phyloP scores from a whole-genome alignment of 176 grass and related monocot genomes.

The Paspalum notatum region DNA sequence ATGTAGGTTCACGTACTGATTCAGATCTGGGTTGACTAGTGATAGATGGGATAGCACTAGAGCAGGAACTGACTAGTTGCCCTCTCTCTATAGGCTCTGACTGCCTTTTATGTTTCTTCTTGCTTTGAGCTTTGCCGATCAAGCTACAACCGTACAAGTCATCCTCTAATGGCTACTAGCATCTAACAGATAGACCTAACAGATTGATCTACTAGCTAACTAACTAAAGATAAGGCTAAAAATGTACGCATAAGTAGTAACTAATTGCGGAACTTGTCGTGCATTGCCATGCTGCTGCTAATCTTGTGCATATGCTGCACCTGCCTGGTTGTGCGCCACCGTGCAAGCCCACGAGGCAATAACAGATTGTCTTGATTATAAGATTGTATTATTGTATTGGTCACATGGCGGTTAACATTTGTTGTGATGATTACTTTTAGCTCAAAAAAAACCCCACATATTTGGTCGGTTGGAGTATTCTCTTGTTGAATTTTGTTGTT shows the following conservation, averaged over 20 bases:
- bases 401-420: constrained; percentile 8
- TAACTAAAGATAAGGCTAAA: not conserved
- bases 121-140: not conserved
- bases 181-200: not conserved
- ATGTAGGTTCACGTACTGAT: too few species aligned
- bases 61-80: not conserved
- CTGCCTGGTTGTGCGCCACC: not conserved
- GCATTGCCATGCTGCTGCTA: not conserved
- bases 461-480: not conserved
- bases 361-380: not conserved
- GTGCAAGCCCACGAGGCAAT: not conserved
- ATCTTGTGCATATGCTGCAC: not conserved
- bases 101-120: not conserved
- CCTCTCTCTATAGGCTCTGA: not conserved
- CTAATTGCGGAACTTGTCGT: not conserved
- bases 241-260: too few species aligned
- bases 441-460: not conserved
- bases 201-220: not conserved
- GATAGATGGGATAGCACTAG: too few species aligned
- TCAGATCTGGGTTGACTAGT: not conserved
- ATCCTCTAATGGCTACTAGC: not conserved
- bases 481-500: not conserved
- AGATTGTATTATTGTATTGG: not conserved
- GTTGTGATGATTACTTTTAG: too few species aligned
- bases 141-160: not conserved